Conservation (phyloP, 2,329 filamentous ascomycete species). For the Gremmenia infestans region DNA sequence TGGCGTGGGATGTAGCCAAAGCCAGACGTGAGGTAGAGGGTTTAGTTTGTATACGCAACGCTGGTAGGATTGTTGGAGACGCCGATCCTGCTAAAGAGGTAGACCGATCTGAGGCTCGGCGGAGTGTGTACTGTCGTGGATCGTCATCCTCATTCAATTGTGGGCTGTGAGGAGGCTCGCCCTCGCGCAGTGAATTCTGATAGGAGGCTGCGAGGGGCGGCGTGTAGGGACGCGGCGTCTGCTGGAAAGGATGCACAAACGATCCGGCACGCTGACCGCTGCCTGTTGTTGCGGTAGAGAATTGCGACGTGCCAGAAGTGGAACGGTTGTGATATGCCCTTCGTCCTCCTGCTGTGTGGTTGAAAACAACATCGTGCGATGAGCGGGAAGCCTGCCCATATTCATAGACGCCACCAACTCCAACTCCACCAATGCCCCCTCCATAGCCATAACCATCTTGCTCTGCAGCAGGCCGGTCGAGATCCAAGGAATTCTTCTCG, state of each 20-base stretch:
- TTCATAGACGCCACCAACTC: conserved; percentile 24
- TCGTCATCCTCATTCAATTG: conserved; percentile 30
- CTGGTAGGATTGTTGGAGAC: conserved; percentile 8
- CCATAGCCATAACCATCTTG: conserved; percentile 39
- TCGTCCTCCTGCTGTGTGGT: conserved; percentile 12
- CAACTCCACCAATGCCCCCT: conserved; percentile 19
- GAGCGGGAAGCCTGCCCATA: conserved; percentile 25
- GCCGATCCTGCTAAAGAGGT: conserved; percentile 17
- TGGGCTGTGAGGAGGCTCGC: conserved; percentile 39
- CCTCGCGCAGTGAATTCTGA: conserved; percentile 52
- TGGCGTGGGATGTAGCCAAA: conserved; percentile 25
- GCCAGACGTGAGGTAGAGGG: conserved; percentile 23
- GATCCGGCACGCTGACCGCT: conserved; percentile 39
- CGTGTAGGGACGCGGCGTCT: conserved; percentile 56
- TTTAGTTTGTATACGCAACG: conserved; percentile 28
- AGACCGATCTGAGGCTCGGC: conserved; percentile 23
- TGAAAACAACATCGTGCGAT: conserved; percentile 26
- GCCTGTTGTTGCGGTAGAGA: conserved; percentile 50
- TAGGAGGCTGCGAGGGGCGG: conserved; percentile 49
- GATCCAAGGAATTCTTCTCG: conserved; percentile 58
- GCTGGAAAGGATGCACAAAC: conserved; percentile 62
- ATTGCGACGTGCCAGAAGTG: conserved; percentile 49
- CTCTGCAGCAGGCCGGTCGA: conserved; percentile 56
- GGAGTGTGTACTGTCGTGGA: conserved; percentile 19
- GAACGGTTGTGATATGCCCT: conserved; percentile 47